phyloP scores from a whole-genome alignment of 495 filamentous ascomycete species.

The Penicillium goetzii region DNA sequence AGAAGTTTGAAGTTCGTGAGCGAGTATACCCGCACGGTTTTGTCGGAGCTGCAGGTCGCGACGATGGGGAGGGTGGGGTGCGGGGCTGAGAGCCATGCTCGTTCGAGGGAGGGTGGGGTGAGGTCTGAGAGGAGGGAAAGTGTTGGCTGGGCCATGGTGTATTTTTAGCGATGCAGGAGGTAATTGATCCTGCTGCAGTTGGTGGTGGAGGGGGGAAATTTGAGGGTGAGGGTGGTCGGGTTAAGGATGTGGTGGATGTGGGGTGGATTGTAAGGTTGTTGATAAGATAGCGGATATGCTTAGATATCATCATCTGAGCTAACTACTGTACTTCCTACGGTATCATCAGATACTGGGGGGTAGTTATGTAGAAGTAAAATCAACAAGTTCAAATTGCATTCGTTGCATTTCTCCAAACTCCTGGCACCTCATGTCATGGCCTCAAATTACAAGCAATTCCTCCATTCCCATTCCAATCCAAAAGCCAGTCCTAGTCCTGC shows the following conservation, averaged over 20 bases:
- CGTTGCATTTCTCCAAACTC: neutral
- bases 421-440: neutral
- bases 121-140: constrained; percentile 42
- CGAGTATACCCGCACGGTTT: constrained; percentile 85
- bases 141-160: constrained; percentile 13
- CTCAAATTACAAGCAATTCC: neutral
- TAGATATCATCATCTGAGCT: neutral
- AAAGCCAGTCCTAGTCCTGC: constrained; percentile 19
- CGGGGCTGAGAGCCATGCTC: constrained; percentile 81
- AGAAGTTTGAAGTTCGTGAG: constrained; percentile 77
- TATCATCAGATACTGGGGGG: neutral
- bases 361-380: neutral
- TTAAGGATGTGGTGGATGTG: constrained; percentile 1
- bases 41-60: constrained; percentile 84
- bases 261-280: constrained; percentile 10
- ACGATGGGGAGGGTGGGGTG: constrained; percentile 88
- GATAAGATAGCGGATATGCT: constrained; percentile 17
- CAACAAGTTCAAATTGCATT: neutral
- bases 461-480: neutral
- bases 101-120: constrained; percentile 67
- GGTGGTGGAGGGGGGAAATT: constrained; percentile 21
- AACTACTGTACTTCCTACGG: neutral
- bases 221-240: constrained; percentile 16
- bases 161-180: neutral
- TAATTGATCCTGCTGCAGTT: neutral